A percentile compares a stretch with the other conserved stretches of the same genome.
Evolutionary conservation across 805 yeast species (phyloP).

Genomic region (Saccharomyces jurei): DNA sequence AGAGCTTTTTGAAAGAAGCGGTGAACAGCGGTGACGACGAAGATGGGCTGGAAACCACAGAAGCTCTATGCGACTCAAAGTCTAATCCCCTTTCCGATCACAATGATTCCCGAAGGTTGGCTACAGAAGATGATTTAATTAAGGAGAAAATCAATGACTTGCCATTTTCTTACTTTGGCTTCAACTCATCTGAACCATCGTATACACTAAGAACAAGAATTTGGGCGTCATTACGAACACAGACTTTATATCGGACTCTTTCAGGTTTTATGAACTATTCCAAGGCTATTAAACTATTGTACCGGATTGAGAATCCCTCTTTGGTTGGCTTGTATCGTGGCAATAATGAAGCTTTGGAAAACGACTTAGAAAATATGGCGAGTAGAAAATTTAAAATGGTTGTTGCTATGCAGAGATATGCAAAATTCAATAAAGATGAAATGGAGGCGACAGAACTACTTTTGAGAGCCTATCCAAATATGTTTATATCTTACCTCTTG

Average conservation of each 20-base stretch:
- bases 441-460: constrained; percentile 58
- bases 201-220: constrained; percentile 64
- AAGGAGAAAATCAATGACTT: constrained; percentile 47
- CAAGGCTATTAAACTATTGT: constrained; percentile 61
- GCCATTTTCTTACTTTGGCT: constrained; percentile 68
- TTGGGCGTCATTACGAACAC: constrained; percentile 82
- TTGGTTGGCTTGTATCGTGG: constrained; percentile 37
- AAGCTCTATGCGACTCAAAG: not conserved
- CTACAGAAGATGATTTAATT: constrained; percentile 18
- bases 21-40: constrained; percentile 4
- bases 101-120: not conserved
- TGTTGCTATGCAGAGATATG: constrained; percentile 81
- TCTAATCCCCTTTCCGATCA: not conserved
- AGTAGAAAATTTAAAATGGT: constrained; percentile 71
- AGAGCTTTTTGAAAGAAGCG: constrained; percentile 25
- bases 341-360: constrained; percentile 50
- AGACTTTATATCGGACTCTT: constrained; percentile 74
- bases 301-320: constrained; percentile 57
- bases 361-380: constrained; percentile 64
- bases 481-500: constrained; percentile 48
- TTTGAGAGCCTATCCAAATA: constrained; percentile 64
- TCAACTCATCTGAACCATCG: constrained; percentile 56
- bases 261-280: constrained; percentile 78
- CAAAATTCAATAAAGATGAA: constrained; percentile 58
- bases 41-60: constrained; percentile 4